Conservation (phyloP, 768 basidiomycete species). For the Rubroboletus pulcherrimus region DNA sequence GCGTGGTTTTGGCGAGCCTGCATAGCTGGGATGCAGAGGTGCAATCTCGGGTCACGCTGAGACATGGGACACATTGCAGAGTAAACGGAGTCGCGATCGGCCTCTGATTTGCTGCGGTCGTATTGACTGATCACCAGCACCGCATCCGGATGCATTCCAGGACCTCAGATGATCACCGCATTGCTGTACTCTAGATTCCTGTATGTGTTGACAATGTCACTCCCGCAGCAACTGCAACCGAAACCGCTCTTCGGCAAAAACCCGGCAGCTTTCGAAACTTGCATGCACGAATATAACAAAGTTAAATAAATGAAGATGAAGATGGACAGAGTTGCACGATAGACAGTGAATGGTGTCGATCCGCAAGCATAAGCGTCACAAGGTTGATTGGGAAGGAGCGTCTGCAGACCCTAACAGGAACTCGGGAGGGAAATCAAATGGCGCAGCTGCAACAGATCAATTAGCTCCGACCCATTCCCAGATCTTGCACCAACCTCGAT, state of each 20-base stretch:
- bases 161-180: neutral
- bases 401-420: neutral
- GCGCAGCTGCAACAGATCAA: neutral
- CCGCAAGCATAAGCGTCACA: neutral
- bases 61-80: neutral
- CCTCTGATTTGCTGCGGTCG: neutral
- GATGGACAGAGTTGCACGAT: neutral
- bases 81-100: neutral
- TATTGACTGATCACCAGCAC: neutral
- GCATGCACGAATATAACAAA: neutral
- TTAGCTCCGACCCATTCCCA: neutral
- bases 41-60: neutral
- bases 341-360: neutral
- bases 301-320: too few relatives aligned
- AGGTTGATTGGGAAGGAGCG: neutral
- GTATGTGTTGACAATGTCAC: neutral
- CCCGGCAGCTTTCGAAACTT: neutral
- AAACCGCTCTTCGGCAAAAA: neutral
- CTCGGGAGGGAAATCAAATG: constrained; percentile 10
- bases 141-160: too few relatives aligned
- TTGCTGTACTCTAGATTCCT: neutral
- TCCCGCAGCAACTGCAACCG: neutral
- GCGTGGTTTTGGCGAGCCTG: neutral
- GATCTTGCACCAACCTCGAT: constrained; percentile 3
- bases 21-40: too few relatives aligned